Base-by-base conservation (phyloP, 2,329 filamentous ascomycete genomes). In the Penicillium expansum region DNA sequence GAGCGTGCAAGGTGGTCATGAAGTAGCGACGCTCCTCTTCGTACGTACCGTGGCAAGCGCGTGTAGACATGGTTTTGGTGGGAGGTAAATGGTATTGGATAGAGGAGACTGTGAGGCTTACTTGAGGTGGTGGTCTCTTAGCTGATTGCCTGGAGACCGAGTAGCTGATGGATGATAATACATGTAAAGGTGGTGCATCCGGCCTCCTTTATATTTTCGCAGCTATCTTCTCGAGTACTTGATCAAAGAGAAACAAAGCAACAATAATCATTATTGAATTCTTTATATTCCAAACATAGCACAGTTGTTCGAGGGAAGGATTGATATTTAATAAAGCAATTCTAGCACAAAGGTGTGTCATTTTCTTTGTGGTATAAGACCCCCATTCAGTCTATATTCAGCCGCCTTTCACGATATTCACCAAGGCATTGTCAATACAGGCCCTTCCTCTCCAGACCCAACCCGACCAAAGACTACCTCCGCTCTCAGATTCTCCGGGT, bases 381-480 rank as follows among this genome's bases (percentile, higher is more conserved):
- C 39, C 9, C 10, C 30, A 24, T 13, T 16, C 18, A 38, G 22
- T 11, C 43, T 41, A 48, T 32, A 16, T 16, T 20, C 14, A 29
- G 5, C 24, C 13, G 11, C 41, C 27, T 45, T 18, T 42, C 16
- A 20, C 30, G 8, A 7, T 20, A n/a, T 51, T 48, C 66, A 55
- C 45, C 67, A 69, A 2, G 70, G 67, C 66, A 72, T 65, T 27
- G 37, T 63, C 30, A 71, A 32, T 2, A 72, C 63, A 8, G 67
- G 32, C 10, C 62, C 64, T 42, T 70, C 70, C 27, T 66, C 59
- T 4, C 65, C 67, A 18, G 67, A 68, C 1, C 69, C 69, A 2
- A 67, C 63, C 22, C 65, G 61, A n/a, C 69, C 68, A 59, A 70
- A 65, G 16, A 74, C 71, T 16, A 76, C 64, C 60, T 76, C 71